Percentiles rank a stretch among this genome's conserved stretches.
Conservation (phyloP, 2,329 filamentous ascomycete species). For the Gaeumannomyces tritici region DNA sequence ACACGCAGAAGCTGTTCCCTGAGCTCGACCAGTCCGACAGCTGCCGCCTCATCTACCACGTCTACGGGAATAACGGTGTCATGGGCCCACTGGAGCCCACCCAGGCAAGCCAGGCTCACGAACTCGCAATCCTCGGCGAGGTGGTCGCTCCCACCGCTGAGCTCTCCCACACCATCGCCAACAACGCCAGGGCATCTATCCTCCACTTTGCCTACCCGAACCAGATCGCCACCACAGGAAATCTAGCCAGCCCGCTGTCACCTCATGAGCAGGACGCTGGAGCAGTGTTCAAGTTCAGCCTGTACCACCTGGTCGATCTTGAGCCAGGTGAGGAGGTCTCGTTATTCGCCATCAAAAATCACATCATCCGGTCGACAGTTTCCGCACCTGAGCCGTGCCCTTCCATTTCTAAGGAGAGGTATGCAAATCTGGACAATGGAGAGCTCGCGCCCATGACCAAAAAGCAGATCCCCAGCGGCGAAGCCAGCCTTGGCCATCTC, state of each 20-base stretch:
- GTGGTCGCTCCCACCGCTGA: constrained; percentile 33
- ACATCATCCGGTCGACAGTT: not conserved
- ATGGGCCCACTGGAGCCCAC: constrained; percentile 13
- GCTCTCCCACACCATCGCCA: constrained; percentile 30
- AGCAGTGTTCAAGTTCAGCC: constrained; percentile 29
- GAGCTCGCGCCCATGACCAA: not conserved
- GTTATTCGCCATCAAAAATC: not conserved
- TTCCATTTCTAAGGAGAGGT: not conserved
- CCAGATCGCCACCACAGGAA: constrained; percentile 41
- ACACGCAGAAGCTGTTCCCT: constrained; percentile 9
- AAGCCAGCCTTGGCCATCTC: constrained; percentile 9
- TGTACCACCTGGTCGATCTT: constrained; percentile 39
- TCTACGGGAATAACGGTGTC: constrained; percentile 24
- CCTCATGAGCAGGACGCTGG: constrained; percentile 16
- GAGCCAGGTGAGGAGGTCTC: constrained; percentile 3
- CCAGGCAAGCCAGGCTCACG: constrained; percentile 8
- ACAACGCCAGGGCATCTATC: constrained; percentile 25
- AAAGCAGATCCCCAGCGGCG: not conserved
- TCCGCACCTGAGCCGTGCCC: not conserved
- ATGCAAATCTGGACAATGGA: not conserved
- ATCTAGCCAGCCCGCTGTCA: constrained; percentile 13
- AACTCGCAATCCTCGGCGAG: constrained; percentile 37
- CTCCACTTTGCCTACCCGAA: constrained; percentile 36
- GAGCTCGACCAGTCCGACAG: constrained; percentile 7
- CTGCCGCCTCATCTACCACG: constrained; percentile 14